Base-by-base conservation (phyloP, 805 yeast genomes). In the Saccharomycopsis sp. region DNA sequence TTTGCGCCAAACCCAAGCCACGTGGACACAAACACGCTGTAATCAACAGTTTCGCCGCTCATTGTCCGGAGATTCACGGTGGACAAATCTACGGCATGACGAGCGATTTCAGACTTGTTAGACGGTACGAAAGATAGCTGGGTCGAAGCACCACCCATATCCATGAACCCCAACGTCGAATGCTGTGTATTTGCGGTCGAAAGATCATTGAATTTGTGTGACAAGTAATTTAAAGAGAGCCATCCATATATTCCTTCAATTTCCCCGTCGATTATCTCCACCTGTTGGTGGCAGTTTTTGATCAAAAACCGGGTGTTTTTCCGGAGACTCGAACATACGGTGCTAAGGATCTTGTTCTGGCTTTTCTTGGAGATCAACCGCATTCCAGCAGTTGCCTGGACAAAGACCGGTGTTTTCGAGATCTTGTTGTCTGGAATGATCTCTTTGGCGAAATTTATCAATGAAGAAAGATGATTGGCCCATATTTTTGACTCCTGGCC, bases 1-100 rank as follows among this genome's bases (percentile, higher is more conserved):
- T 94, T 94, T 1, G 98, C 98, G 12, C 99, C 99, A 72, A 89
- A 94, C 0, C 98, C 98, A 9, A 94, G 77, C 99, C 99, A 94
- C 0, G 98, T 90, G 41, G 94, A 87, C 3, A 94, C 97, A 73
- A 91, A 94, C 0, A 94, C 86, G 47, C 84, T 78, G 96, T 96
- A 93, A 52, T 78, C 75, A 62, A 87, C 91, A 1, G 80, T 65
- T 1, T 77, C 77, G 23, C 98, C 97, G 66, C 86, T 81, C 25
- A 86, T 70, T 54, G 82, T 85, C 58, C 91, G 79, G 58, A 94
- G 72, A 15, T 78, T 75, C 1, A 94, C 80, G 1, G 76, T 78
- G 29, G 86, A 81, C 57, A 92, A 77, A 69, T 91, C 96, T 56
- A 92, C 92, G 49, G 73, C 69, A 69, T 90, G 96, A 62, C 78